Percentiles rank a stretch among this genome's conserved stretches.
These are phyloP conservation scores for Didymellaceae sp. DNA, from an alignment of 2,329 filamentous ascomycete species.

Conservation along the genomic window DNA sequence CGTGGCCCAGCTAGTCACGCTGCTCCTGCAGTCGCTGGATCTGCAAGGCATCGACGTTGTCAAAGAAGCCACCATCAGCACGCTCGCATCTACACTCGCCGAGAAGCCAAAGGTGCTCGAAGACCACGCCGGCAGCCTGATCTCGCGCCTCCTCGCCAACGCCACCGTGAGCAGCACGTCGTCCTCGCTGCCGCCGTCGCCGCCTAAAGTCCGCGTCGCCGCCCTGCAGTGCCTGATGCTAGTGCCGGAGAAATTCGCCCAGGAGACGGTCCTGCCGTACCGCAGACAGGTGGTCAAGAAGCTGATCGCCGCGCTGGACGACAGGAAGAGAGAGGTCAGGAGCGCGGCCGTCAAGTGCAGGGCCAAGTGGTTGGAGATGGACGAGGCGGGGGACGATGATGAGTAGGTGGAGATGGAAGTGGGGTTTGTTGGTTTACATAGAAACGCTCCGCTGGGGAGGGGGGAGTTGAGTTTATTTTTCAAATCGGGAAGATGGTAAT, in stretches of 20 bases:
- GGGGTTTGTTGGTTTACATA: too few species aligned
- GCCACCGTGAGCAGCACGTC: conserved; percentile 26
- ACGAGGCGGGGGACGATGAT: conserved; percentile 66
- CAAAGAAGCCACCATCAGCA: conserved; percentile 66
- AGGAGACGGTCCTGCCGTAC: conserved; percentile 62
- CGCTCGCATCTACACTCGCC: conserved; percentile 63
- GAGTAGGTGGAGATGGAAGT: conserved; percentile 25
- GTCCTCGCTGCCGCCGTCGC: too few species aligned
- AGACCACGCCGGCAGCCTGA: conserved; percentile 64
- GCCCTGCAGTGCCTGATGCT: conserved; percentile 57
- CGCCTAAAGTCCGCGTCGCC: conserved; percentile 54
- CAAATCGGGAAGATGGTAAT: too few species aligned
- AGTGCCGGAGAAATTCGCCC: conserved; percentile 56
- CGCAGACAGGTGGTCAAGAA: conserved; percentile 64
- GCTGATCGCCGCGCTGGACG: conserved; percentile 64
- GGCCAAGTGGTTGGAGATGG: conserved; percentile 65
- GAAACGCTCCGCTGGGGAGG: too few species aligned
- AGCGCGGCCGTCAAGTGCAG: conserved; percentile 68
- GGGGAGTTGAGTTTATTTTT: too few species aligned
- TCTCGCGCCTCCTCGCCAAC: conserved; percentile 62
- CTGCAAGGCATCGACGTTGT: conserved; percentile 59
- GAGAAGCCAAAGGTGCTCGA: conserved; percentile 62
- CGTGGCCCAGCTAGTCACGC: conserved; percentile 62
- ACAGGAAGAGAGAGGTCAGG: conserved; percentile 67
- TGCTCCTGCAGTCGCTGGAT: conserved; percentile 69